These are phyloP conservation scores for Melaleuca quinquenervia DNA, from an alignment of 345 rosid species.

Conservation along the genomic window DNA sequence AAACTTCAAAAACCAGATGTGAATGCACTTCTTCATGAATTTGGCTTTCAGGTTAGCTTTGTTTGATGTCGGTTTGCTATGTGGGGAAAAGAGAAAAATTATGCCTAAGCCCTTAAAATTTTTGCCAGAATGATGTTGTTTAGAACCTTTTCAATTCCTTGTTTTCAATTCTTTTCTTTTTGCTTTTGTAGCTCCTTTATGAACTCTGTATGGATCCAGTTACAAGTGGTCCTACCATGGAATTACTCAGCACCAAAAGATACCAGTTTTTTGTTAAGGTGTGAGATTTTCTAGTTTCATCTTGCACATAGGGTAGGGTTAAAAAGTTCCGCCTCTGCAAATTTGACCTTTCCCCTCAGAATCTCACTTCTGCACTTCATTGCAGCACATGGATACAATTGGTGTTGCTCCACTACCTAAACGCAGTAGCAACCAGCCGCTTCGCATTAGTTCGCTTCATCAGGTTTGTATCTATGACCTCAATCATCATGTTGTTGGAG, in stretches of 20 bases:
- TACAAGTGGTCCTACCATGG: conserved; percentile 77
- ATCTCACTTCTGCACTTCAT: neutral
- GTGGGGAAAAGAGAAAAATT: neutral
- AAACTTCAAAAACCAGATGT: conserved; percentile 65
- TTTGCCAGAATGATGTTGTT: neutral
- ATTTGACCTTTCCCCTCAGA: neutral
- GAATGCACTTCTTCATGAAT: conserved; percentile 77
- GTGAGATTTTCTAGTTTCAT: neutral
- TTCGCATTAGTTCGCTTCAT: conserved; percentile 93
- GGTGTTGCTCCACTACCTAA: conserved; percentile 86
- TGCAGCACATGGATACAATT: conserved; percentile 79
- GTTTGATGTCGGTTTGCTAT: neutral
- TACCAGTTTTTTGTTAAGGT: conserved; percentile 85
- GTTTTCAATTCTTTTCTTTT: neutral
- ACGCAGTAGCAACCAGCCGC: conserved; percentile 68
- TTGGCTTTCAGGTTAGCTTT: conserved; percentile 72
- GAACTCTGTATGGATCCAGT: conserved; percentile 81
- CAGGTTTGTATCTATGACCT: conserved; percentile 38
- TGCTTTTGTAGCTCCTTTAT: conserved; percentile 57
- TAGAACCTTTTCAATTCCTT: neutral
- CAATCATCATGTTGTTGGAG: neutral
- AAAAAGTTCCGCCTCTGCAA: neutral
- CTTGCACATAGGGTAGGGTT: neutral
- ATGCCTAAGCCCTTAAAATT: neutral
- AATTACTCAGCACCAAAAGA: conserved; percentile 67